phyloP scores from a whole-genome alignment of 805 yeast species.

The Metschnikowia shivogae region DNA sequence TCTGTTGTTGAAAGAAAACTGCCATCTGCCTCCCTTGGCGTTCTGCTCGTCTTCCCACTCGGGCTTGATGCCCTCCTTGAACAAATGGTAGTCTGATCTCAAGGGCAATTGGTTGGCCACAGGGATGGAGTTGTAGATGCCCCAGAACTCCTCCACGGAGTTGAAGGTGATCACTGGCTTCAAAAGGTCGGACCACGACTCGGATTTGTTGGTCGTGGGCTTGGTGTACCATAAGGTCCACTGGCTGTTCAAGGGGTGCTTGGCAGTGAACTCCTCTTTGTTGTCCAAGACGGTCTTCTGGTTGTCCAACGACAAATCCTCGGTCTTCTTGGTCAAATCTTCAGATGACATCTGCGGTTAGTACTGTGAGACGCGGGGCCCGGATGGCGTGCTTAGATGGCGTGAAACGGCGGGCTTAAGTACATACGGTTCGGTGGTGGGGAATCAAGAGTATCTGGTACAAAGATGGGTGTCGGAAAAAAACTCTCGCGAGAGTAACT shows the following conservation, averaged over 20 bases:
- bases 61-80: slow-evolving; percentile 90
- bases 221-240: slow-evolving; percentile 99
- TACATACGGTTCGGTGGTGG: slow-evolving; percentile 13
- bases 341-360: slow-evolving; percentile 35
- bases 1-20: slow-evolving; percentile 61
- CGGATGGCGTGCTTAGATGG: not conserved
- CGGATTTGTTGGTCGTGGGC: slow-evolving; percentile 74
- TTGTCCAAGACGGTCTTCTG: slow-evolving; percentile 52
- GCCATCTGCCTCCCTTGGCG: slow-evolving; percentile 92
- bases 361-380: slow-evolving; percentile 2
- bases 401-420: not conserved
- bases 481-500: slow-evolving; percentile 22
- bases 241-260: slow-evolving; percentile 84
- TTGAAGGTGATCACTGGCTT: slow-evolving; percentile 89
- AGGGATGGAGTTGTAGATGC: slow-evolving; percentile 90
- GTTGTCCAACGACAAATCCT: slow-evolving; percentile 39
- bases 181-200: slow-evolving; percentile 88
- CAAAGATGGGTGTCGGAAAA: slow-evolving; percentile 22
- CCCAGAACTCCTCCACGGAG: slow-evolving; percentile 99
- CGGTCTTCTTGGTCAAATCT: slow-evolving; percentile 43
- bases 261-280: slow-evolving; percentile 62
- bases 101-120: slow-evolving; percentile 85
- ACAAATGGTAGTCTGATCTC: slow-evolving; percentile 91
- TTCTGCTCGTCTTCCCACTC: slow-evolving; percentile 97
- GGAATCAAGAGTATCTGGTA: slow-evolving; percentile 6